These are phyloP conservation scores for Heliosperma pusillum DNA, from an alignment of 148 eudicot species.

Conservation along the genomic window DNA sequence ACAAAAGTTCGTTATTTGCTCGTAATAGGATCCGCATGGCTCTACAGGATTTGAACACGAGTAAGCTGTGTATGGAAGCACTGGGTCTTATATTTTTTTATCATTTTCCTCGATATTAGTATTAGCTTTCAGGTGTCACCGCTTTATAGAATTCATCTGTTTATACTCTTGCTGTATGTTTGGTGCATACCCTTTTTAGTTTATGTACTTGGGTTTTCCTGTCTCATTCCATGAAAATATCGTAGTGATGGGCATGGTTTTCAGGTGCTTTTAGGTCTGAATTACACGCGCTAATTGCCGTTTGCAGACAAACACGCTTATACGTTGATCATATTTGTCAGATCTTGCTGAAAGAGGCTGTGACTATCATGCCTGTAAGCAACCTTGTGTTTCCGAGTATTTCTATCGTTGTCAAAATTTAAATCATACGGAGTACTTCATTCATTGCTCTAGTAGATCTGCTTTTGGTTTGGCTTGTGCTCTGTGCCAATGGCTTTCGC, in stretches of 20 bases:
- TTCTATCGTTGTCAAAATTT: neutral
- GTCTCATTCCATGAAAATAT: neutral
- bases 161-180: neutral
- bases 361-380: constrained; percentile 76
- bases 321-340: constrained; percentile 59
- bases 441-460: neutral
- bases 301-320: constrained; percentile 64
- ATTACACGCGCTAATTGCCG: constrained; percentile 55
- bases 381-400: constrained; percentile 10
- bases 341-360: constrained; percentile 53
- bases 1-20: constrained; percentile 59
- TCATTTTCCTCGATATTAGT: neutral
- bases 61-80: constrained; percentile 22
- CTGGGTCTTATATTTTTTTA: neutral
- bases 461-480: neutral
- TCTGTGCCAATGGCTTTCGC: neutral
- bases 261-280: constrained; percentile 73
- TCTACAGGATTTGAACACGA: constrained; percentile 27
- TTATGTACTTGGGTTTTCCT: too few species aligned
- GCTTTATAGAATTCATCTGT: neutral
- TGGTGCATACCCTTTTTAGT: neutral
- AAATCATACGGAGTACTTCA: neutral
- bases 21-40: constrained; percentile 84
- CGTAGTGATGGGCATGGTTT: constrained; percentile 13
- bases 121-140: neutral